Evolutionary conservation across 768 basidiomycete genomes (phyloP).

Genomic region (Auricularia sp.): DNA sequence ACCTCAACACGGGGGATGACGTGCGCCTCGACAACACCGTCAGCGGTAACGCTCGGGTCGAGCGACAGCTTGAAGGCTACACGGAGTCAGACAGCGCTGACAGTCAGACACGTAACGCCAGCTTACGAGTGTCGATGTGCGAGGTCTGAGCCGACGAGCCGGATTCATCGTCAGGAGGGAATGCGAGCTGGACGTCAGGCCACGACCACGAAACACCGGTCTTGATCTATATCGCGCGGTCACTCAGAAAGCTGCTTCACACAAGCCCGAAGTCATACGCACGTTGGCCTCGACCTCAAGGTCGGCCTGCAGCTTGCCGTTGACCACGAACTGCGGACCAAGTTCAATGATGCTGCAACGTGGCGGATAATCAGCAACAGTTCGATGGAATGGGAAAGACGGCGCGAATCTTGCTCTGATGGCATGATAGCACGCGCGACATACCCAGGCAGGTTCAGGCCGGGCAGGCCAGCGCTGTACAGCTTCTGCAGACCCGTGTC

Average conservation of each 20-base stretch:
- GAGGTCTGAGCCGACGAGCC: constrained; percentile 3
- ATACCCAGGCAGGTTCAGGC: constrained; percentile 41
- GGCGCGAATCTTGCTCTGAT: neutral
- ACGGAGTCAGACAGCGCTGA: neutral
- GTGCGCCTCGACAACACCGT: constrained; percentile 36
- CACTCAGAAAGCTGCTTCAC: no score
- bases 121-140: constrained; percentile 2
- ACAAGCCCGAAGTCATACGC: constrained; percentile 16
- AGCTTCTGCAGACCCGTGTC: constrained; percentile 35
- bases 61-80: constrained; percentile 34
- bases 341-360: constrained; percentile 32
- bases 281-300: constrained; percentile 32
- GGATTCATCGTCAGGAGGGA: constrained; percentile 24
- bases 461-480: constrained; percentile 35
- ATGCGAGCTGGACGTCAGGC: constrained; percentile 16
- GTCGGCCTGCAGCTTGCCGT: constrained; percentile 26
- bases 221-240: constrained; percentile 7
- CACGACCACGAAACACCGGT: neutral
- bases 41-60: constrained; percentile 30
- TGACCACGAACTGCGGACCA: constrained; percentile 39
- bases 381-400: neutral
- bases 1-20: constrained; percentile 38
- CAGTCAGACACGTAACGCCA: neutral
- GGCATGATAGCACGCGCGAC: constrained; percentile 3
- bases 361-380: neutral